Evolutionary conservation across 495 filamentous ascomycete genomes (phyloP).

Genomic region (Echria macrotheca): DNA sequence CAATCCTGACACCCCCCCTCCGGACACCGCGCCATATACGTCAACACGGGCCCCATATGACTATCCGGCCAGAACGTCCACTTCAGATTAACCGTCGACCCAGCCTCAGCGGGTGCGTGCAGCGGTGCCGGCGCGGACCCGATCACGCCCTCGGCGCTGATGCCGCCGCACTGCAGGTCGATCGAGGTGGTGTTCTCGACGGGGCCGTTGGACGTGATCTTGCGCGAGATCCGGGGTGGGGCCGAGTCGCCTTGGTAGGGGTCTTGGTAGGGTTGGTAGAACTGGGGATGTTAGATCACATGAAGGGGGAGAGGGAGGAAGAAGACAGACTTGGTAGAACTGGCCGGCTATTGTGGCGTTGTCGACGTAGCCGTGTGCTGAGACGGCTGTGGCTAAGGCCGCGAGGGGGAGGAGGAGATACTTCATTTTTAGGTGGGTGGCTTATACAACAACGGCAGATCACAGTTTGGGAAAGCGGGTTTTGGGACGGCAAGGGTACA

Average conservation of each 20-base stretch:
- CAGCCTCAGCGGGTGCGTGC: slow-evolving; percentile 49
- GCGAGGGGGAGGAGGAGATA: neutral
- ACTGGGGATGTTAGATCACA: slow-evolving; percentile 10
- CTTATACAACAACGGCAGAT: too few relatives aligned
- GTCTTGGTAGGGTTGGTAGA: slow-evolving; percentile 40
- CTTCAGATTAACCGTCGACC: slow-evolving; percentile 51
- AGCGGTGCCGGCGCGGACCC: slow-evolving; percentile 49
- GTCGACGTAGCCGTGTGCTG: slow-evolving; percentile 58
- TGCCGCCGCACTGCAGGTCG: slow-evolving; percentile 42
- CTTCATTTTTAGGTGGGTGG: neutral
- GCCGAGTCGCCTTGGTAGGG: slow-evolving; percentile 35
- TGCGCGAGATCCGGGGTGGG: slow-evolving; percentile 41
- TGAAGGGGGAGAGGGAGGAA: neutral
- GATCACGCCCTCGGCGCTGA: neutral
- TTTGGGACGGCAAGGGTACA: too few relatives aligned
- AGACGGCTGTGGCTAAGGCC: slow-evolving; percentile 40
- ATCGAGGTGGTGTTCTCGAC: slow-evolving; percentile 41
- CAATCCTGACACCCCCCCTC: slow-evolving; percentile 54
- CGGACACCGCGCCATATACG: slow-evolving; percentile 61
- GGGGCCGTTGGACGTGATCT: slow-evolving; percentile 46
- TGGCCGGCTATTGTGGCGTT: slow-evolving; percentile 42
- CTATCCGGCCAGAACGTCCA: slow-evolving; percentile 59
- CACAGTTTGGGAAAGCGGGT: too few relatives aligned
- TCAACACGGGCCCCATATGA: slow-evolving; percentile 62
- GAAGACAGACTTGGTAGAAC: slow-evolving; percentile 25